Evolutionary conservation across 192 early-diverging fungal genomes (phyloP), one percentile per base, ranked within the genome.

Genomic region (Coemansia javaensis): DNA sequence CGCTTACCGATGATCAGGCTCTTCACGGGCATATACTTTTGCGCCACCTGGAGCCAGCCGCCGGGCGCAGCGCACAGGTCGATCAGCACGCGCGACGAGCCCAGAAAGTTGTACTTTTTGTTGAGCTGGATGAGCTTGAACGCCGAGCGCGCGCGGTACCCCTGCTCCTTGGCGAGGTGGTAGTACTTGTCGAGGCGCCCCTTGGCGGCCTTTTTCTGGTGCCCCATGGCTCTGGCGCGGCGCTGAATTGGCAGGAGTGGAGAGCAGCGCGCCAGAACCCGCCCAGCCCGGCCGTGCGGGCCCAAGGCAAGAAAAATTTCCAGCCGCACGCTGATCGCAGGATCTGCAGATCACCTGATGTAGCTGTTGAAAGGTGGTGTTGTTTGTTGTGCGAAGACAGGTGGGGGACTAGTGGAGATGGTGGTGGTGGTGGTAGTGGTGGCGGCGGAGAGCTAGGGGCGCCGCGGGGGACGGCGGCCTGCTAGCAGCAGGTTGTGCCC

Each of bases 181-280:
- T 97, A 99, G 84, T 93, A 98, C 82, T 97, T 97, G 80, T 99
- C 96, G 78, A 99, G 84, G 75, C 96, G 90, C 30, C 94, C 94
- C 82, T 86, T 87, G 48, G 78, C 84, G 56, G 82, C 66, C 63
- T 84, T 83, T 59, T 85, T 85, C 52, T 71, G 68, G 25, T 52
- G 61, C 14, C 77, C 77, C 77, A 79, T 79, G 16, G 22, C 40
- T 18, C 16, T 10, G 15, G 15, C 12, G 2, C 10, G 32, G 13
- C 10, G 13, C 32, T 32, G 32, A 12, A 32, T 32, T 32, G 1
- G 11, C 32, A 32, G 32, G 32, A 5, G 2, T 2, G 2, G 10
- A 32, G 13, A 32, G 32, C 32, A 5, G 37, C 11, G n/a, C n/a
- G n/a, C n/a, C n/a, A n/a, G n/a, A n/a, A n/a, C n/a, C n/a, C n/a